phyloP scores from a whole-genome alignment of 2,329 filamentous ascomycete species.

The Arthroderma sp. region DNA sequence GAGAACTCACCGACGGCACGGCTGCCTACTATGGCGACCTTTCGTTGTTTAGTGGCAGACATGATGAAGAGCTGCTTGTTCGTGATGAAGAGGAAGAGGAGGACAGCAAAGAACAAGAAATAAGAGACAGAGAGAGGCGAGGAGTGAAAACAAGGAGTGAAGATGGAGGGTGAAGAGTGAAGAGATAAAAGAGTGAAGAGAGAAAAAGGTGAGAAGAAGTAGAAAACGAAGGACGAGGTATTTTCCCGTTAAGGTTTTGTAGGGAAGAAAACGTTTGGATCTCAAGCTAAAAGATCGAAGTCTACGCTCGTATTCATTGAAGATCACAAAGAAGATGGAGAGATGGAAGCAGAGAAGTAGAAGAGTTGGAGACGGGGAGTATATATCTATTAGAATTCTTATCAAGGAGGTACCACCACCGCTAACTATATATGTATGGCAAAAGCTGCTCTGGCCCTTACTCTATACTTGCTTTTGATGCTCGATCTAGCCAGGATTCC shows the following conservation, averaged over 20 bases:
- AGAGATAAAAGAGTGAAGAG: background rate
- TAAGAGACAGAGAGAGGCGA: background rate
- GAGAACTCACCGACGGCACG: conserved; percentile 64
- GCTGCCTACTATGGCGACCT: conserved; percentile 91
- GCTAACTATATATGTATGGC: background rate
- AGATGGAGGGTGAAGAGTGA: too few relatives aligned
- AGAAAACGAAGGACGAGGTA: background rate
- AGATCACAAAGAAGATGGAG: background rate
- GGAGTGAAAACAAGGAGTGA: too few relatives aligned
- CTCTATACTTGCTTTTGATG: background rate
- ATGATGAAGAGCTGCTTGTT: conserved; percentile 34
- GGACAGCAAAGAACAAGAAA: background rate
- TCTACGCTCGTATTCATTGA: background rate
- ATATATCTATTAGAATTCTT: too few relatives aligned
- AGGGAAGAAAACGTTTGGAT: too few relatives aligned
- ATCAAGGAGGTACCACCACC: too few relatives aligned
- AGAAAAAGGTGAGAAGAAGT: background rate
- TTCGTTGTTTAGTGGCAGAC: conserved; percentile 72
- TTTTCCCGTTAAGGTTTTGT: background rate
- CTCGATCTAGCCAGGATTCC: background rate
- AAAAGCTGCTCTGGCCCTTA: background rate
- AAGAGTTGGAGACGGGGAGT: too few relatives aligned
- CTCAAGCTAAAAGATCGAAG: background rate
- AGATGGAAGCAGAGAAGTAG: background rate
- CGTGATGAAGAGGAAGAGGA: too few relatives aligned